Evolutionary conservation across 1,284 basidiomycete genomes (phyloP), one percentile per base, ranked within the genome.

Genomic region (Tilletiaria anomala): DNA sequence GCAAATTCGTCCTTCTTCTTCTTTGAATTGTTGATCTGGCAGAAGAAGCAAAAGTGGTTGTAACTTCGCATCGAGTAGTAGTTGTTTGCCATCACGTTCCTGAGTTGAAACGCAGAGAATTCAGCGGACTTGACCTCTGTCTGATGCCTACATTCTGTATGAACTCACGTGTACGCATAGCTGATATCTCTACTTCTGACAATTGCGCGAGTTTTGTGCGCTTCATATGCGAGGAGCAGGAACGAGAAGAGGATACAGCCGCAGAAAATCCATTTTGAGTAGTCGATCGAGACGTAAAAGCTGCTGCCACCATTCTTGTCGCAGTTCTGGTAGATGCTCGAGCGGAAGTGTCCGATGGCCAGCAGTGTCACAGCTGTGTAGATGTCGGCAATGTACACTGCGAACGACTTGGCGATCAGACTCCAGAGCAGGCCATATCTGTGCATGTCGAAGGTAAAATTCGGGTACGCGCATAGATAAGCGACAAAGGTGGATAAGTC

Each of bases 211-310:
- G 88, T 76, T 69, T 94, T 96, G 68, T 80, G 78, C 2, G 79
- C 77, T 67, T 97, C 91, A 70, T 94, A 97, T 12, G 78, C 85
- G 51, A 94, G 69, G 62, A 97, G 72, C 11, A 96, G 72, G 73
- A 96, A 96, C 17, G 86, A 89, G 69, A 94, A 87, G 61, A 93
- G 82, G 74, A 97, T 96, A 69, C 91, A 97, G 32, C 86, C 87
- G 19, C 89, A 82, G 71, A 97, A 96, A 47, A 97, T 73, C 88
- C 88, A 96, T 69, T 88, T 85, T 46, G 85, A 87, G 40, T 84
- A 78, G 44, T 73, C 72, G 71, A 94, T 94, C 5, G 84, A 80
- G 48, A 97, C 86, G n/a, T n/a, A n/a, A n/a, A n/a, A n/a, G n/a
- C n/a, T n/a, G 56, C 79, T 77, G 50, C 94, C 78, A 54, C 83